Conservation (phyloP, 2,329 filamentous ascomycete genomes). For the Fusarium citri region DNA sequence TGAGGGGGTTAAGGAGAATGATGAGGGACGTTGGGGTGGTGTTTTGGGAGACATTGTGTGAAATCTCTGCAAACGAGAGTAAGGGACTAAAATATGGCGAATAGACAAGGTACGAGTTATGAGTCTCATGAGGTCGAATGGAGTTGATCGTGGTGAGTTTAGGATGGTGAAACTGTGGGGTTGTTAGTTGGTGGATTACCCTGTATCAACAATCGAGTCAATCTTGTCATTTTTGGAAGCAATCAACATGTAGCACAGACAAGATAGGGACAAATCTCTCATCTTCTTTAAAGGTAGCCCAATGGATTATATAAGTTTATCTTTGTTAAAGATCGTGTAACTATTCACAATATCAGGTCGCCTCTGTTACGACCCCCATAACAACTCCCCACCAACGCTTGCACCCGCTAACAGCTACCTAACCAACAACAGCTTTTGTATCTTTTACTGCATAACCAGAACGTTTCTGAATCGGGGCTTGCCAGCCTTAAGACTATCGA, state of each 20-base stretch:
- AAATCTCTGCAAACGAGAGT: fast-evolving
- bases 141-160: constrained; percentile 13
- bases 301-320: fast-evolving
- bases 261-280: background rate
- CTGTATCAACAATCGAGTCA: background rate
- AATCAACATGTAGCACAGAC: background rate
- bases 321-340: background rate
- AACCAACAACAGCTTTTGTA: background rate
- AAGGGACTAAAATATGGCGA: background rate
- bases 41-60: constrained; percentile 21
- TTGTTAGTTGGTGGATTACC: background rate
- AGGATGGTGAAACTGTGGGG: constrained; percentile 14
- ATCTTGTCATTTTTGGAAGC: background rate
- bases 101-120: background rate
- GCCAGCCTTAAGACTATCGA: constrained; percentile 55
- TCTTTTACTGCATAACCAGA: constrained; percentile 44
- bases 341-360: too few relatives aligned
- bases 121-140: background rate
- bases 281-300: fast-evolving
- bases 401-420: background rate
- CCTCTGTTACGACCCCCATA: background rate
- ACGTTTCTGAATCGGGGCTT: constrained; percentile 61
- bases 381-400: background rate
- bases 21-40: constrained; percentile 41
- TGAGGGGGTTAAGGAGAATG: constrained; percentile 29